Percentiles rank a stretch among this genome's conserved stretches.
Conservation (phyloP, 495 filamentous ascomycete genomes). For the Penicillium robsamsonii region DNA sequence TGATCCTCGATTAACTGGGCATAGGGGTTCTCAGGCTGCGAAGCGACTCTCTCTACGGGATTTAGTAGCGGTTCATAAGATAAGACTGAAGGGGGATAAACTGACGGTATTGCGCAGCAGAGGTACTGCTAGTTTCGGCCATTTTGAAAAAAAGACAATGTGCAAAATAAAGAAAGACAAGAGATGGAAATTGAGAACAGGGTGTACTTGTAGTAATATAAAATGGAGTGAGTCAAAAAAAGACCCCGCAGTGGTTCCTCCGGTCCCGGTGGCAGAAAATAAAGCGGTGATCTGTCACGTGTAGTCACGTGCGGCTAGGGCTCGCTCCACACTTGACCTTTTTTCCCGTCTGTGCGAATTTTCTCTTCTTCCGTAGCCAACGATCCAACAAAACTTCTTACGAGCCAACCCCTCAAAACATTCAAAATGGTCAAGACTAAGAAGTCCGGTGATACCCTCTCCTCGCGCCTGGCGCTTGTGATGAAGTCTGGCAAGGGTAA, state of each 20-base stretch:
- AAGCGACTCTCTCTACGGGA: conserved; percentile 61
- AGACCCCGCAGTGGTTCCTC: conserved; percentile 4
- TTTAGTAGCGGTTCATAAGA: conserved; percentile 49
- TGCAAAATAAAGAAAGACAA: conserved; percentile 3
- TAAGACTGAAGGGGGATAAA: conserved; percentile 23
- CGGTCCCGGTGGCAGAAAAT: conserved; percentile 7
- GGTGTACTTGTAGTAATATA: conserved; percentile 6
- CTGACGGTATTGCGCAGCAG: conserved; percentile 43
- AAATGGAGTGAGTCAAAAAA: conserved; percentile 8
- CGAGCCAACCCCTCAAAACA: conserved; percentile 11
- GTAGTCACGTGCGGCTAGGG: conserved; percentile 1
- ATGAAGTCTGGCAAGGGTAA: conserved; percentile 88
- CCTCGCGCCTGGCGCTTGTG: conserved; percentile 86
- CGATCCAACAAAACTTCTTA: conserved; percentile 9
- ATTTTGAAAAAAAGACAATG: conserved; percentile 24
- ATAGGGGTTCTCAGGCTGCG: conserved; percentile 91
- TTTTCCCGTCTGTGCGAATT: background rate
- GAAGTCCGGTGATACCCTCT: conserved; percentile 90
- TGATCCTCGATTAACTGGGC: conserved; percentile 82
- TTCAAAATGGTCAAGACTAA: conserved; percentile 71
- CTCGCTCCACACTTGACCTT: conserved; percentile 6
- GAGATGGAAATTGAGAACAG: conserved; percentile 7
- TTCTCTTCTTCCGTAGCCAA: conserved; percentile 6
- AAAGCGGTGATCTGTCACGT: background rate
- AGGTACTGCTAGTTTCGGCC: conserved; percentile 26